Conservation (phyloP, 345 rosid species). For the Excoecaria agallocha region DNA sequence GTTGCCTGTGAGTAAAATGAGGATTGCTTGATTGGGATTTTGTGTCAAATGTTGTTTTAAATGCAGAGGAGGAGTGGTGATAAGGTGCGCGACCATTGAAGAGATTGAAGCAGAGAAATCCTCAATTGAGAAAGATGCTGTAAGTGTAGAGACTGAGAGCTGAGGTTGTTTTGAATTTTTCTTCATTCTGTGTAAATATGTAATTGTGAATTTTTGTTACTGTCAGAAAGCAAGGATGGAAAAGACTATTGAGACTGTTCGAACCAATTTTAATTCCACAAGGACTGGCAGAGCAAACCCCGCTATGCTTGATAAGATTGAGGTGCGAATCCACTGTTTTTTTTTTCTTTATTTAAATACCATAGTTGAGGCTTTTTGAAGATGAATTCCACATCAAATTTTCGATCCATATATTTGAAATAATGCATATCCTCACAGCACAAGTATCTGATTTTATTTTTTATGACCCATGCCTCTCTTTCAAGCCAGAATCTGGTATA, state of each 20-base stretch:
- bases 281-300: conserved; percentile 89
- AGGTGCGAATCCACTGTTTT: conserved; percentile 39
- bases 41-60: not conserved
- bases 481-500: too few relatives aligned
- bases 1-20: not conserved
- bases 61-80: conserved; percentile 44
- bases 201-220: conserved; percentile 9
- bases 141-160: conserved; percentile 31
- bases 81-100: conserved; percentile 79
- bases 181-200: not conserved
- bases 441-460: not conserved
- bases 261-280: conserved; percentile 70
- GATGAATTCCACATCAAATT: not conserved
- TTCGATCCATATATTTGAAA: not conserved
- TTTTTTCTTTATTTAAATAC: not conserved
- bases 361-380: not conserved
- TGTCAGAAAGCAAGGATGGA: conserved; percentile 86
- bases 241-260: conserved; percentile 73
- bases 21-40: not conserved
- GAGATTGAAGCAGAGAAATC: conserved; percentile 89
- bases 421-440: not conserved
- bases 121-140: conserved; percentile 71
- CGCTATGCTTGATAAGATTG: conserved; percentile 80
- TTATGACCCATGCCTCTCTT: not conserved
- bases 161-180: not conserved